Base-by-base conservation (phyloP, 768 basidiomycete genomes). In the Phaffia australis region DNA sequence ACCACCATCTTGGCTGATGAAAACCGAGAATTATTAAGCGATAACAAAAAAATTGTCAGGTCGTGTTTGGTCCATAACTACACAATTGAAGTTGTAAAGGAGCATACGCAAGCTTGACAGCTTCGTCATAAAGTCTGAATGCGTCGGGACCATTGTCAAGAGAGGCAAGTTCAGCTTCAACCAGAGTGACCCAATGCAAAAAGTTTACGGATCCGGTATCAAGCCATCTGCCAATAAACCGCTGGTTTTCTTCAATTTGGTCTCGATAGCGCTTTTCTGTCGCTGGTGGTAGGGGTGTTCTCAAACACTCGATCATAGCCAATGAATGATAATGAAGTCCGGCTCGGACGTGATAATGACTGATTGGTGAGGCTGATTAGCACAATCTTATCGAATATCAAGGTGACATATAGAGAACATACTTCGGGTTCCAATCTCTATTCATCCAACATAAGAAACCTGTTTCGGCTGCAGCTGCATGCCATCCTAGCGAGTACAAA, bases 151-250 rank as follows among this genome's bases (percentile, higher is more conserved):
- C 80, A 54, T 83, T 80, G 21, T 77, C 70, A 49, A 87, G 74
- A 0, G 84, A 82, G 7, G 85, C 83, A 55, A 86, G 75, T 72
- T 87, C 86, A 8, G 86, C 86, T 70, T 88, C 85, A 52, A 88
- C 81, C 16, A 88, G 79, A 1, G 84, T 81, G 46, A 85, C 78
- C 87, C 86, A 87, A 21, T 83, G 80, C 68, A 81, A 83, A 23
- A 79, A 81, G 72, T 87, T 88, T 30, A 85, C 82, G 14, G 86
- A 84, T 70, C 84, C 85, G 0, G 85, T 81, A 0, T 84, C 83
- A 11, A 84, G 71, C 87, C 87, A 88, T 69, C 85, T 86, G 70
- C 81, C 78, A 65, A 86, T 81, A 70, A 81, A 86, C 15, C 73
- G 71, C 74, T 86, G 85, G 73, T 87, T 88, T 14, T 77, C 74